These are phyloP conservation scores for Podaxis sp. DNA, from an alignment of 768 basidiomycete genomes.

Conservation along the genomic window DNA sequence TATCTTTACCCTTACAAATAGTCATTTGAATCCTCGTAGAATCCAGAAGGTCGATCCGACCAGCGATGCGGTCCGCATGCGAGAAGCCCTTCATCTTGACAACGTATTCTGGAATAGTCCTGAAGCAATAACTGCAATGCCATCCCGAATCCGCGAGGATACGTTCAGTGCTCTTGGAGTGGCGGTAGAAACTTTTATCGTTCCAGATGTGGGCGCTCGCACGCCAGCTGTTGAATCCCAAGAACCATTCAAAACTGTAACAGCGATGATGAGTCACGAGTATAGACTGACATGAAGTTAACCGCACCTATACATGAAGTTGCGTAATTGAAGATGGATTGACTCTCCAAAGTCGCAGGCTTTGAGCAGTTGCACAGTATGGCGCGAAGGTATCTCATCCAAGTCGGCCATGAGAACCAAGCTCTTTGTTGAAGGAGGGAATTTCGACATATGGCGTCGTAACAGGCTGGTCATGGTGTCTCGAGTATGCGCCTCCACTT, in stretches of 20 bases:
- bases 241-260: constrained; percentile 51
- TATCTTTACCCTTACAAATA: constrained; percentile 57
- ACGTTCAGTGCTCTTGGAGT: constrained; percentile 41
- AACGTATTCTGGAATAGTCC: constrained; percentile 50
- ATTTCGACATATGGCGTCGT: constrained; percentile 27
- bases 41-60: constrained; percentile 39
- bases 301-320: constrained; percentile 51
- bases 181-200: constrained; percentile 39
- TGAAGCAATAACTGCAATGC: constrained; percentile 69
- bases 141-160: constrained; percentile 61
- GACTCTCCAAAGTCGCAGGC: constrained; percentile 47
- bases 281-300: not conserved
- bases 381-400: constrained; percentile 55
- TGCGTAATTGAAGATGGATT: constrained; percentile 57
- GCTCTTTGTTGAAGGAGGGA: constrained; percentile 26
- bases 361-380: constrained; percentile 47
- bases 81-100: constrained; percentile 60
- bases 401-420: constrained; percentile 60
- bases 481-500: constrained; percentile 46
- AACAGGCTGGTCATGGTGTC: constrained; percentile 45
- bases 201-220: constrained; percentile 48
- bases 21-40: constrained; percentile 50
- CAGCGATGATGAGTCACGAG: not conserved
- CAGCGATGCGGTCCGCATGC: constrained; percentile 57
- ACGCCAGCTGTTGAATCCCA: constrained; percentile 52